Conservation (phyloP, 2,329 filamentous ascomycete genomes). For the Hypoxylon sp. region DNA sequence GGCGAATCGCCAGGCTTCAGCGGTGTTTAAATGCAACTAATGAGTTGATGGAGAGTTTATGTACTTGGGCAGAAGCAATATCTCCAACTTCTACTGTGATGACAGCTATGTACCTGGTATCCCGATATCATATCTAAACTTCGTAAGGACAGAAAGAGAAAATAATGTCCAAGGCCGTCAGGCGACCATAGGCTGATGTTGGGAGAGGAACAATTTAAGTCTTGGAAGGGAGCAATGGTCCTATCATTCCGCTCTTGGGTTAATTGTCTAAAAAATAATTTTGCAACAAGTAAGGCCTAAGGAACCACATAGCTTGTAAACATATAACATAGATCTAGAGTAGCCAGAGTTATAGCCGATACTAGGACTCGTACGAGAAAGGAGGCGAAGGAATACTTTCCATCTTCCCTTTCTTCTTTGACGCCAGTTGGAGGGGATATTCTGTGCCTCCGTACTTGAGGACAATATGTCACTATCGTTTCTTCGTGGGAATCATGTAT, state of each 20-base stretch:
- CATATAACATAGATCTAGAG: background rate
- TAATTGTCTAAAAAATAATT: background rate
- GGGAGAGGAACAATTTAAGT: background rate
- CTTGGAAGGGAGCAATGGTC: background rate
- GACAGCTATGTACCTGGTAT: background rate
- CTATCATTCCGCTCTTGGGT: background rate
- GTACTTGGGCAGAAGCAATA: background rate
- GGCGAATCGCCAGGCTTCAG: background rate
- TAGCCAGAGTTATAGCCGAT: background rate
- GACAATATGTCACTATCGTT: background rate
- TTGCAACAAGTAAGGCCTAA: background rate
- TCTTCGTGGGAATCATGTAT: background rate
- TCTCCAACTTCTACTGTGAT: background rate
- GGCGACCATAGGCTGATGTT: background rate
- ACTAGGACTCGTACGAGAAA: background rate
- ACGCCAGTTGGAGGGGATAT: background rate
- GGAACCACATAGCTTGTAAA: background rate
- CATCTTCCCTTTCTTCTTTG: background rate
- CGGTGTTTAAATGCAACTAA: background rate
- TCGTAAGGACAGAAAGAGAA: background rate
- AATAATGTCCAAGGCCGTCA: background rate
- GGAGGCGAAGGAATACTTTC: background rate
- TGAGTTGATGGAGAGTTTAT: background rate
- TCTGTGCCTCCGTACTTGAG: background rate
- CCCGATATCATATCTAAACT: background rate